Evolutionary conservation across 2,329 filamentous ascomycete genomes (phyloP), one percentile per base, ranked within the genome.

Genomic region (Exophiala sp.): DNA sequence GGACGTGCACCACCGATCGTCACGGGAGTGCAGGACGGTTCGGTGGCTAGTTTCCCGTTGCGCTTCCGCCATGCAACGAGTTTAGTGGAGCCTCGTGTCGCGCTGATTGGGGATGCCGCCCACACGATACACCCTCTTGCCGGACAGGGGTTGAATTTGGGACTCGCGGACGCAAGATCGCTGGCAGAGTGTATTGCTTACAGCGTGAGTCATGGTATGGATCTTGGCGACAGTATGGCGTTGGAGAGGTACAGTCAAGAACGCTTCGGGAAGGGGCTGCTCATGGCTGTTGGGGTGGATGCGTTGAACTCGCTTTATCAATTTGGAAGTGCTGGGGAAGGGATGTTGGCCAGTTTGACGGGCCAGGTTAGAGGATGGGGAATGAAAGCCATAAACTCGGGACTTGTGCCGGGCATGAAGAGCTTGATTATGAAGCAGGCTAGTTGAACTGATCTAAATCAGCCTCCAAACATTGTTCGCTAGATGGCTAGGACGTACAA

Each of bases 71-170:
- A 99, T 69, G 91, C 92, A n/a, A 89, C 95, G 66, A 90, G 89
- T 1, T 99, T 99, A 68, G 88, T 89, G 39, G 88, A 85, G 36
- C 90, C 96, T 65, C 86, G 94, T n/a, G 78, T 96, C 7, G 94
- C 91, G 1, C 81, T 99, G 1, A 84, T 99, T 34, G 42, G 50
- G 24, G 42, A 51, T 14, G 48, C 48, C 11, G 48, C 48, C 1
- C 40, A 51, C 20, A 41, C 41, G 29, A 44, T 51, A 9, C 94
- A 99, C 69, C 94, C 94, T 0, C 84, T 99, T 3, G 94, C 90
- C 1, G 94, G 94, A 1, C 94, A 97, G 71, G 94, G 94, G 1
- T 78, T 99, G 11, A 99, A 99, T 67, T 88, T 95, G 65, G 94
- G 94, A 1, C 86, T 97, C 59, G 91, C 84, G 14, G 94, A 99